These are phyloP conservation scores for Pinus albicaulis DNA, from an alignment of 75 land plant genomes.

Conservation along the genomic window DNA sequence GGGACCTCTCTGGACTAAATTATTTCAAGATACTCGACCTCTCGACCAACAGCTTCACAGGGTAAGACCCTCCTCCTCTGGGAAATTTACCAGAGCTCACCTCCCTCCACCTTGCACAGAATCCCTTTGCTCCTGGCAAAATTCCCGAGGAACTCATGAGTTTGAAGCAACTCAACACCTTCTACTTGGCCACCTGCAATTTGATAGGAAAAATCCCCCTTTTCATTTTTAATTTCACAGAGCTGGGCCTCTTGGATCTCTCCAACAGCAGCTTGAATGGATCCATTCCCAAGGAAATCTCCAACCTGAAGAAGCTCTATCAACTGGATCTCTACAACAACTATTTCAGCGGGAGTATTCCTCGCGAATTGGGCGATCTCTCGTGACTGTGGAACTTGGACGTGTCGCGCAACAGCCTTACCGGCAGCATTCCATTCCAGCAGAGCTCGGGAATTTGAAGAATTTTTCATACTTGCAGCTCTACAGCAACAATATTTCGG, in stretches of 20 bases:
- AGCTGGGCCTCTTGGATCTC: slow-evolving; percentile 55
- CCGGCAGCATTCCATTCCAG: slow-evolving; percentile 65
- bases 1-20: slow-evolving; percentile 39
- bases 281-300: slow-evolving; percentile 54
- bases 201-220: slow-evolving; percentile 64
- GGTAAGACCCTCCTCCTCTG: slow-evolving; percentile 57
- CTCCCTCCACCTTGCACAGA: slow-evolving; percentile 40
- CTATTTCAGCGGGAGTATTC: slow-evolving; percentile 50
- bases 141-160: slow-evolving; percentile 40
- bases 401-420: slow-evolving; percentile 48
- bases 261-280: slow-evolving; percentile 47
- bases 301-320: slow-evolving; percentile 43
- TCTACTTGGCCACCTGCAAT: slow-evolving; percentile 50
- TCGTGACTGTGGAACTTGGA: slow-evolving; percentile 52
- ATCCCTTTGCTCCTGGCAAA: slow-evolving; percentile 37
- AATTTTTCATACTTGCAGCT: slow-evolving; percentile 45
- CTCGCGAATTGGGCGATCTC: slow-evolving; percentile 70
- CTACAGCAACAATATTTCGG: slow-evolving; percentile 46
- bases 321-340: slow-evolving; percentile 60
- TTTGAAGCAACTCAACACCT: slow-evolving; percentile 34
- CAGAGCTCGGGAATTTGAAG: slow-evolving; percentile 29
- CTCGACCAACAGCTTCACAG: slow-evolving; percentile 46
- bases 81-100: slow-evolving; percentile 48
- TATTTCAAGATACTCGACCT: slow-evolving; percentile 47
- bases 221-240: slow-evolving; percentile 58